Conservation (phyloP, 495 filamentous ascomycete species). For the Neurospora sp. region DNA sequence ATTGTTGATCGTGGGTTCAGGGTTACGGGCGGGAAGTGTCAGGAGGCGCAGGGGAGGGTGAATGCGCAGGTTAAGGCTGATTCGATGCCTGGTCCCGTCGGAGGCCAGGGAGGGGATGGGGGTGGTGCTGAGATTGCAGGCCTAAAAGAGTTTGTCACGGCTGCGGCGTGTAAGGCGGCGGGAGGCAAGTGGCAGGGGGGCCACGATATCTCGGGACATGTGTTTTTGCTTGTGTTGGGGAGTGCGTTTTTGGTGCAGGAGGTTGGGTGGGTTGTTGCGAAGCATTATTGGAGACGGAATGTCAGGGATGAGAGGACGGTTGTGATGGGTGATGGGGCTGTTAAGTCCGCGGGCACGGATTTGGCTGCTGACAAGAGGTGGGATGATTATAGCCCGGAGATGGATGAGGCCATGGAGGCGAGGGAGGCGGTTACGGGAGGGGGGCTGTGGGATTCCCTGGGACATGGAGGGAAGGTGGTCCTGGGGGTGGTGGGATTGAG, state of each 20-base stretch:
- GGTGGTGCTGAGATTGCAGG: conserved; percentile 9
- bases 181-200: conserved; percentile 83
- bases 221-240: conserved; percentile 80
- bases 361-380: conserved; percentile 3
- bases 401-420: conserved; percentile 22
- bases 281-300: conserved; percentile 13
- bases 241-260: conserved; percentile 74
- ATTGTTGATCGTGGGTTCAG: conserved; percentile 79
- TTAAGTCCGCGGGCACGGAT: conserved; percentile 40
- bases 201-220: conserved; percentile 89
- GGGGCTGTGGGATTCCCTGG: conserved; percentile 19
- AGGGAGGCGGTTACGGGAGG: conserved; percentile 12
- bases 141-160: conserved; percentile 49
- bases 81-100: background rate
- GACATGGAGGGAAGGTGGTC: conserved; percentile 35
- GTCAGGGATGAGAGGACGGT: conserved; percentile 46
- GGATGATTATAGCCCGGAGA: background rate
- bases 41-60: conserved; percentile 29
- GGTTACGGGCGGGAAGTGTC: conserved; percentile 73
- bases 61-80: conserved; percentile 5
- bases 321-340: conserved; percentile 47
- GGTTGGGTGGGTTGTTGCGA: conserved; percentile 50
- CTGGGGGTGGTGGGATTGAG: conserved; percentile 50
- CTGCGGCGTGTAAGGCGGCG: conserved; percentile 67
- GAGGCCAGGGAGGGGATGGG: background rate